These are phyloP conservation scores for Fusarium sp. DNA, from an alignment of 2,329 filamentous ascomycete species.

Conservation along the genomic window DNA sequence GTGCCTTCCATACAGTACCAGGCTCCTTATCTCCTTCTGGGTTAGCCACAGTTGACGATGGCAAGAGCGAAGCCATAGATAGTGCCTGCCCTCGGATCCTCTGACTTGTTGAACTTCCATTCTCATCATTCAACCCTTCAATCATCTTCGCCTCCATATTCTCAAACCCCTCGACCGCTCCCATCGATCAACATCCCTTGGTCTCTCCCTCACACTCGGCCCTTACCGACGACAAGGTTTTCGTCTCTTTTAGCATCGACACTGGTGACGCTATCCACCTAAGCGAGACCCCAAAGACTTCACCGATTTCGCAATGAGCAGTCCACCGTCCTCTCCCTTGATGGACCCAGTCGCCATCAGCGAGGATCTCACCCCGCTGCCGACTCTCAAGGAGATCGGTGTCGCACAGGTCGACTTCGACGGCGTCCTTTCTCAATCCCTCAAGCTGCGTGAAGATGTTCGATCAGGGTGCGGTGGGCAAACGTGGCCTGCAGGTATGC, in stretches of 20 bases:
- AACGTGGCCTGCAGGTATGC: slow-evolving; percentile 92
- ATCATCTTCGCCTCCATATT: background rate
- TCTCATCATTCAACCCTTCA: background rate
- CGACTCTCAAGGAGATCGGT: slow-evolving; percentile 63
- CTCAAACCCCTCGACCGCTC: slow-evolving; percentile 11
- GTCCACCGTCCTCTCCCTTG: slow-evolving; percentile 57
- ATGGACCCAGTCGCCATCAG: slow-evolving; percentile 61
- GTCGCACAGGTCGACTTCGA: slow-evolving; percentile 70
- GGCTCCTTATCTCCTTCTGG: slow-evolving; percentile 30
- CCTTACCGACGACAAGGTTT: slow-evolving; percentile 9
- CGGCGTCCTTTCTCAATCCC: slow-evolving; percentile 71
- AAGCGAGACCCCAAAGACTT: background rate
- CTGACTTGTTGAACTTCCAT: background rate
- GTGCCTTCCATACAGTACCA: slow-evolving; percentile 9
- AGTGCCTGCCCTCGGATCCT: background rate
- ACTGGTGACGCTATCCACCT: background rate
- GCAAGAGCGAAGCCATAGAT: slow-evolving; percentile 25
- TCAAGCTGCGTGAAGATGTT: slow-evolving; percentile 85
- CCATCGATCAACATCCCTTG: slow-evolving; percentile 11
- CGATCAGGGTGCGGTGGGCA: slow-evolving; percentile 89
- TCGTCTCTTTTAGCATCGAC: slow-evolving; percentile 9
- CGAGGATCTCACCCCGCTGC: slow-evolving; percentile 66
- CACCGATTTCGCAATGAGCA: slow-evolving; percentile 35
- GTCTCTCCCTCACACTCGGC: background rate
- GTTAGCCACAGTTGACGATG: slow-evolving; percentile 24